phyloP scores from a whole-genome alignment of 1,284 basidiomycete genomes.

The Trametes polyzona region DNA sequence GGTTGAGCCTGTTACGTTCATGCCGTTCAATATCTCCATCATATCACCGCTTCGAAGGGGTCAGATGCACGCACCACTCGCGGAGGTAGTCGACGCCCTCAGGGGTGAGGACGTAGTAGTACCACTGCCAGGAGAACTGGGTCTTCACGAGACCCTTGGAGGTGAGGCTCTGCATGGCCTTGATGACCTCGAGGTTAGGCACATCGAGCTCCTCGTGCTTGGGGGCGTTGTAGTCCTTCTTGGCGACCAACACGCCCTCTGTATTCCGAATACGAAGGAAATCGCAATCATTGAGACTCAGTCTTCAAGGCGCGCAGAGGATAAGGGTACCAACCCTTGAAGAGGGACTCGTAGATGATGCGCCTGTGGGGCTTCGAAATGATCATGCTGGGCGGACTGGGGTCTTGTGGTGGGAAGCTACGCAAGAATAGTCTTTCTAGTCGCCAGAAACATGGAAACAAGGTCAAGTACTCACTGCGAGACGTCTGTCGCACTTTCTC shows the following conservation, averaged over 20 bases:
- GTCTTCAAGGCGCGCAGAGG: too few relatives aligned
- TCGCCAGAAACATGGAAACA: neutral
- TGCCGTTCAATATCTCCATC: neutral
- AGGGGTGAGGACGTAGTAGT: constrained; percentile 93
- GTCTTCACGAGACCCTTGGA: constrained; percentile 97
- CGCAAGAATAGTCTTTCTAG: neutral
- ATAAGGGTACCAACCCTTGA: constrained; percentile 76
- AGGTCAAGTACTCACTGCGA: constrained; percentile 37
- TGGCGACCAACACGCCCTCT: constrained; percentile 99
- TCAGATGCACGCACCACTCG: constrained; percentile 69
- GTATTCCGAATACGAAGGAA: neutral
- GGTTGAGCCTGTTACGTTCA: constrained; percentile 70
- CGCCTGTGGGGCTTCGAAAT: constrained; percentile 85
- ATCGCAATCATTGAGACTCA: neutral
- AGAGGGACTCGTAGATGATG: constrained; percentile 95
- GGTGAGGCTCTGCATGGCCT: constrained; percentile 97
- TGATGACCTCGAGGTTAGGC: constrained; percentile 98
- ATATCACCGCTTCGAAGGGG: too few relatives aligned
- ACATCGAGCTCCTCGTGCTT: constrained; percentile 98
- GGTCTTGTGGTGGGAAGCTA: constrained; percentile 48
- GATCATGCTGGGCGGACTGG: constrained; percentile 72
- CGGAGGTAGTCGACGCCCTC: constrained; percentile 96
- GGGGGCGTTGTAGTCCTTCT: constrained; percentile 98
- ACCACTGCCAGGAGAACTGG: constrained; percentile 96
- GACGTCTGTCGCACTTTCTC: constrained; percentile 38